Base-by-base conservation (phyloP, 176 grass and related monocot species). In the Oropetium thomaeum region DNA sequence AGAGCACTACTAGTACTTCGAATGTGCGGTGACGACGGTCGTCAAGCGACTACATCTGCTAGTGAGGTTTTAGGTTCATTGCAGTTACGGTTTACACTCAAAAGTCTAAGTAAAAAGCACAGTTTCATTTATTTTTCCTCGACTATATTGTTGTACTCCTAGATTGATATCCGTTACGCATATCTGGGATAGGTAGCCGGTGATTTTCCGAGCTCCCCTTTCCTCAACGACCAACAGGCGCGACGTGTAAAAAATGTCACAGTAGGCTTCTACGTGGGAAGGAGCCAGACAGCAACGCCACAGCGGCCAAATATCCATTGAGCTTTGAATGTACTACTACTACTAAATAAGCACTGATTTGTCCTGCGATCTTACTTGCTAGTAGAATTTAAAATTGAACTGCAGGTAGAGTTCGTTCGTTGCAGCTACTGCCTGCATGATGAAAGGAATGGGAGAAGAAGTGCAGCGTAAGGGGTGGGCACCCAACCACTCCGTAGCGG, bases 211-310 rank as follows among this genome's bases (percentile, higher is more conserved):
- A 5, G 47, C 13, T 67, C 23, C 19, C 23, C 47, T 78, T 78
- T 78, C 42, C 85, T 51, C 84, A 71, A 82, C 79, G 47, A 71
- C 65, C 44, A 37, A 25, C 79, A 58, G 38, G 48, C 0, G 57
- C 13, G 38, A 12, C 47, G 34, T 65, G 71, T 54, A 38, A 22
- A 37, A 20, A 65, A 57, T 28, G 63, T 37, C 70, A 35, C 70
- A 35, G 16, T 53, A 32, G 11, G 33, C 65, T 69, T 62, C 53
- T 12, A 20, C 43, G 33, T 23, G 45, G 11, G 13, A 45, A 45
- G 65, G 23, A 28, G 8, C 14, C n/a, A 7, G 82, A 76, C 63
- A 74, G 78, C 84, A 81, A 86, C 77, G 2, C 16, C 13, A 14
- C 84, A 69, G 34, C 84, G 53, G 34, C 62, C 25, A 69, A 40